Evolutionary conservation across 768 basidiomycete species (phyloP).

Genomic region (Russula earlei): DNA sequence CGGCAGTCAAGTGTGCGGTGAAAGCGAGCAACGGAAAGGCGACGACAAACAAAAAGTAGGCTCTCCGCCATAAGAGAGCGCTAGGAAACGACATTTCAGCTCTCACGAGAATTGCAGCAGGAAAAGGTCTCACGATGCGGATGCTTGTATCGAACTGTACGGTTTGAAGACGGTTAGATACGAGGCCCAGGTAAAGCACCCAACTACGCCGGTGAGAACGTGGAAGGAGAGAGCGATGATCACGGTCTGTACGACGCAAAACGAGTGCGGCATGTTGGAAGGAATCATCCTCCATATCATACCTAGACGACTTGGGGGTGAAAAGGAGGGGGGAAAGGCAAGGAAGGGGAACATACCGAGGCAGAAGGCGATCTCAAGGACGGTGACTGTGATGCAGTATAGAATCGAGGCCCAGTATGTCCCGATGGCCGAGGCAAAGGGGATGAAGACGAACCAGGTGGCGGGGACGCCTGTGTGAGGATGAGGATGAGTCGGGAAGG

Average conservation of each 20-base stretch:
- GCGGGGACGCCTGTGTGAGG: slow-evolving; percentile 6
- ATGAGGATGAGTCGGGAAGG: not conserved
- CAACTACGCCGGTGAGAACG: slow-evolving; percentile 22
- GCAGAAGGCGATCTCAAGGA: slow-evolving; percentile 49
- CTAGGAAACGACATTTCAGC: slow-evolving; percentile 24
- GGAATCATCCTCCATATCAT: slow-evolving; percentile 60
- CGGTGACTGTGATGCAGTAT: slow-evolving; percentile 42
- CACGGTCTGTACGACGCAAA: slow-evolving; percentile 35
- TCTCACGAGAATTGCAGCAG: not conserved
- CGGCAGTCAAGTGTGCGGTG: slow-evolving; percentile 33
- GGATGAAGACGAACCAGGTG: slow-evolving; percentile 35
- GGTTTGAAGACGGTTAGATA: slow-evolving; percentile 18
- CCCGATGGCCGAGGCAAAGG: slow-evolving; percentile 36
- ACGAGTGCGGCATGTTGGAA: slow-evolving; percentile 43
- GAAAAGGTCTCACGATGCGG: slow-evolving; percentile 9
- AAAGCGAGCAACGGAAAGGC: slow-evolving; percentile 41
- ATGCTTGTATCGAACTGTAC: slow-evolving; percentile 2
- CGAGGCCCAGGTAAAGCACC: slow-evolving; percentile 22
- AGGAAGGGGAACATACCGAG: slow-evolving; percentile 34
- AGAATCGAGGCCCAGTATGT: slow-evolving; percentile 40
- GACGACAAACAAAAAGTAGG: slow-evolving; percentile 37
- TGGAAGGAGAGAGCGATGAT: slow-evolving; percentile 21
- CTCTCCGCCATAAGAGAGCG: slow-evolving; percentile 39
- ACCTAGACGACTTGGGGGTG: slow-evolving; percentile 29
- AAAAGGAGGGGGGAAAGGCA: not conserved